These are phyloP conservation scores for Ormosia emarginata DNA, from an alignment of 306 rosid species.

Conservation along the genomic window DNA sequence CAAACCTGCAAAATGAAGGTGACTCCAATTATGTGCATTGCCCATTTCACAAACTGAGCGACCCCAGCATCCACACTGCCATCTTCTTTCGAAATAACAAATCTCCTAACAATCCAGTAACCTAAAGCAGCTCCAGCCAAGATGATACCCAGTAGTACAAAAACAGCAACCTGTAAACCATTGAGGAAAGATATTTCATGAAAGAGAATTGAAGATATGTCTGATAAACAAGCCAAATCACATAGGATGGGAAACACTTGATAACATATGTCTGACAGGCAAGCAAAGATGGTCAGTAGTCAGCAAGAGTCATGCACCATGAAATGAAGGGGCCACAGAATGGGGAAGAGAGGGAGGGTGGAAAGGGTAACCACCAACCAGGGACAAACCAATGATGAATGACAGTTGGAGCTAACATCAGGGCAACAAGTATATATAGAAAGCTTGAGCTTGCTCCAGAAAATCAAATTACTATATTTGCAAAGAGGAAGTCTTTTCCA, in stretches of 20 bases:
- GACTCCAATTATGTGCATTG: slow-evolving; percentile 61
- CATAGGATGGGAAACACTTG: slow-evolving; percentile 7
- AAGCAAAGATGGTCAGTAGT: slow-evolving; percentile 1
- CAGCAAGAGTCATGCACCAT: slow-evolving; percentile 10
- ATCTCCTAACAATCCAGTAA: slow-evolving; percentile 79
- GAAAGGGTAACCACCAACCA: background rate
- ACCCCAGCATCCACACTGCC: slow-evolving; percentile 72
- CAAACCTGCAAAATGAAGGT: slow-evolving; percentile 64
- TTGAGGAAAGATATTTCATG: background rate
- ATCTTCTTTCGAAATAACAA: slow-evolving; percentile 70
- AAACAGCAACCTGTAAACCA: slow-evolving; percentile 57
- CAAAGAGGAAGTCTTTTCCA: background rate
- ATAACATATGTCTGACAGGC: background rate
- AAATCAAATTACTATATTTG: background rate
- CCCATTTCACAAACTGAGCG: slow-evolving; percentile 85
- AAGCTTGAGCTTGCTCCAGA: background rate
- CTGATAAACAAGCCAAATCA: background rate
- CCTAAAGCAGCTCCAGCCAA: slow-evolving; percentile 81
- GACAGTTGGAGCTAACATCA: background rate
- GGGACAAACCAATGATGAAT: background rate
- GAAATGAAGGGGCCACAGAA: background rate
- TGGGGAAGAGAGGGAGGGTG: background rate
- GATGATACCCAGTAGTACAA: slow-evolving; percentile 58
- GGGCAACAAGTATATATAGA: background rate
- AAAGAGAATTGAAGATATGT: background rate